Evolutionary conservation across 306 rosid genomes (phyloP).

Genomic region (Ormosia semicastrata): DNA sequence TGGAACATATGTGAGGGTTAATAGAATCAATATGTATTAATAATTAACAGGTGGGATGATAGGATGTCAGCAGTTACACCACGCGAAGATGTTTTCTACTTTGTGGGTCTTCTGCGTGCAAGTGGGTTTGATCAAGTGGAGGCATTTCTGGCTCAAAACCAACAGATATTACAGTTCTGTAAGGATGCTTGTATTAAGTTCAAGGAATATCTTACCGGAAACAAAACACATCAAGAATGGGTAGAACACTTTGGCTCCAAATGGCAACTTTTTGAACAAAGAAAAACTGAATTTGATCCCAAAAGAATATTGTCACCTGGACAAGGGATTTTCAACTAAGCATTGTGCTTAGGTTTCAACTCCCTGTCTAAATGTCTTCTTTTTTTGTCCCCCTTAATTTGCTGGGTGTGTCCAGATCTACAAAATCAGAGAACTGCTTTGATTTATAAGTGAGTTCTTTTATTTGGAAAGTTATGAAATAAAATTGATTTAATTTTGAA

Average conservation of each 20-base stretch:
- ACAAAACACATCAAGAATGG: slow-evolving; percentile 44
- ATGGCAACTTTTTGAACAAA: slow-evolving; percentile 35
- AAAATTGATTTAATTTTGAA: too few species aligned
- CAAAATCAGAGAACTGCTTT: too few species aligned
- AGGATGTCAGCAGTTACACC: slow-evolving; percentile 55
- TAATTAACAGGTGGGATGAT: slow-evolving; percentile 56
- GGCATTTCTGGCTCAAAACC: slow-evolving; percentile 29
- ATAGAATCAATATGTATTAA: not conserved
- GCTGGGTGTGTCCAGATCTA: too few species aligned
- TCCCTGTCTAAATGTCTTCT: too few species aligned
- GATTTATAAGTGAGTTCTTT: too few species aligned
- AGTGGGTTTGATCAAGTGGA: slow-evolving; percentile 10
- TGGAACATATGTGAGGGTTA: not conserved
- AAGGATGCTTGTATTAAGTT: slow-evolving; percentile 24
- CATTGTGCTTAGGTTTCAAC: not conserved
- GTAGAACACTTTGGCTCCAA: slow-evolving; percentile 51
- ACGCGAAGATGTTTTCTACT: slow-evolving; percentile 59
- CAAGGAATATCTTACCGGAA: slow-evolving; percentile 51
- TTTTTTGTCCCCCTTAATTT: too few species aligned
- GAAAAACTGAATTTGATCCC: slow-evolving; percentile 61
- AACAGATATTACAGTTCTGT: slow-evolving; percentile 39
- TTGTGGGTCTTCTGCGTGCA: slow-evolving; percentile 37
- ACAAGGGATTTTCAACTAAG: slow-evolving; percentile 52
- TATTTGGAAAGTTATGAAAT: too few species aligned
- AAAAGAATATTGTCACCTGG: slow-evolving; percentile 63